Evolutionary conservation across 352 stramenopile genomes (phyloP).

Genomic region (Phytophthora idaei): DNA sequence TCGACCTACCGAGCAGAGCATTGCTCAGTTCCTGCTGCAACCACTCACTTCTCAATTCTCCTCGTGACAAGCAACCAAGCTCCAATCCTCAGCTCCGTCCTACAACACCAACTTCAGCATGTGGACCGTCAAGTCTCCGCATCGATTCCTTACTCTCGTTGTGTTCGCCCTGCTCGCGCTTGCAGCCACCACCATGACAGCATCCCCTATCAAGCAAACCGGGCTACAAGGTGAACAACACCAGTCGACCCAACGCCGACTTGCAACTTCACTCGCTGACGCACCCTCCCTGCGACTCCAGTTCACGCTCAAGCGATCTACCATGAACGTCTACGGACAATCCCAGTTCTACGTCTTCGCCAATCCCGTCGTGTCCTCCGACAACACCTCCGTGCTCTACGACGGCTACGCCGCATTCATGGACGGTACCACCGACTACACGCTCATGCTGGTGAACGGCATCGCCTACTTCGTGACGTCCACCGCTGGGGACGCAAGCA

Average conservation of each 20-base stretch:
- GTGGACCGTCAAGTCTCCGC: conserved; percentile 8
- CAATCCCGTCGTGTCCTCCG: conserved; percentile 31
- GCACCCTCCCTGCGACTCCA: conserved; percentile 36
- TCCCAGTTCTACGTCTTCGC: conserved; percentile 41
- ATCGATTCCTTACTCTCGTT: conserved; percentile 9
- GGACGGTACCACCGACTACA: conserved; percentile 27
- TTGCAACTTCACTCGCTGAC: conserved; percentile 22
- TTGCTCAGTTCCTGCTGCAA: too few relatives aligned
- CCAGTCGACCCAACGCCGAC: conserved; percentile 8
- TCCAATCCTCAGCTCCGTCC: not conserved
- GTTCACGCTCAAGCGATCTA: conserved; percentile 37
- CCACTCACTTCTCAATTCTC: conserved; percentile 22
- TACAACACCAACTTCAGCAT: too few relatives aligned
- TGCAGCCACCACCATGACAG: not conserved
- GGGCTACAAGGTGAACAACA: not conserved
- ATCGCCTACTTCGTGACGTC: conserved; percentile 4
- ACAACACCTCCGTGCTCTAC: conserved; percentile 32
- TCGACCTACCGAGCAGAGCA: too few relatives aligned
- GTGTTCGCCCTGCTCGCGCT: conserved; percentile 6
- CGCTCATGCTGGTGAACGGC: conserved; percentile 34
- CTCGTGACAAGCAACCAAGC: conserved; percentile 1
- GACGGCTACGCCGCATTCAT: conserved; percentile 29
- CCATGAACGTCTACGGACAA: conserved; percentile 40
- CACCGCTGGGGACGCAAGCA: conserved; percentile 5
- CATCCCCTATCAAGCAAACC: conserved; percentile 2